phyloP scores from a whole-genome alignment of 2,329 filamentous ascomycete genomes.

The Xylariales sp. region DNA sequence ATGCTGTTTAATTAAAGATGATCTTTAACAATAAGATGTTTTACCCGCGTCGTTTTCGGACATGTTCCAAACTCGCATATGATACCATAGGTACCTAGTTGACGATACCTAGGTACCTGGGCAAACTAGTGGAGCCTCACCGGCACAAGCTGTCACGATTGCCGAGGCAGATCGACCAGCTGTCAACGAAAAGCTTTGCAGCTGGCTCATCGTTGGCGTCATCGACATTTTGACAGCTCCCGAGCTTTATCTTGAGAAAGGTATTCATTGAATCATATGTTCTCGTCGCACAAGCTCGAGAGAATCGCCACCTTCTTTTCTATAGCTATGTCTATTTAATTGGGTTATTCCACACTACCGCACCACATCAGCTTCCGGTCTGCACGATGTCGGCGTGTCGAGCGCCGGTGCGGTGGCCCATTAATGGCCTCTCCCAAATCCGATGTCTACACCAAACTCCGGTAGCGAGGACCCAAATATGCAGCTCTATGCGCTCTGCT shows the following conservation, averaged over 20 bases:
- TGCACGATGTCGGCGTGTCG: slow-evolving; percentile 42
- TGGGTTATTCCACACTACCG: not conserved
- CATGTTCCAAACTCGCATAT: slow-evolving; percentile 14
- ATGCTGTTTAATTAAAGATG: slow-evolving; percentile 11
- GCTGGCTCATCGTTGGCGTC: slow-evolving; percentile 17
- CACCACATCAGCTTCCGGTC: not conserved
- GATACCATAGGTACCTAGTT: not conserved
- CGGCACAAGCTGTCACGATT: not conserved
- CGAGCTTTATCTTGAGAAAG: too few relatives aligned
- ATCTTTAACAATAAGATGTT: not conserved
- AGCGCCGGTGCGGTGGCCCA: slow-evolving; percentile 33
- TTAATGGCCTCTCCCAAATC: slow-evolving; percentile 31
- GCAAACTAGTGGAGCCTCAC: not conserved
- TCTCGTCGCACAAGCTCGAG: not conserved
- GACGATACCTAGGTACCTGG: too few relatives aligned
- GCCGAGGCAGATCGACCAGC: slow-evolving; percentile 25
- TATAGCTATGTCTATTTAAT: slow-evolving; percentile 3
- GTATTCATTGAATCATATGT: not conserved
- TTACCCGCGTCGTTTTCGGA: slow-evolving; percentile 1
- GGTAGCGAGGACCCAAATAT: slow-evolving; percentile 21
- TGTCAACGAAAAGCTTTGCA: not conserved
- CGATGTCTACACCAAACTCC: slow-evolving; percentile 39
- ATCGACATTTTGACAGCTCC: slow-evolving; percentile 1
- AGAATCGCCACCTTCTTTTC: not conserved
- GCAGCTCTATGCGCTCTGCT: slow-evolving; percentile 22